Evolutionary conservation across 306 rosid genomes (phyloP), one percentile per base, ranked within the genome.

Genomic region (Vachellia pachyceras): DNA sequence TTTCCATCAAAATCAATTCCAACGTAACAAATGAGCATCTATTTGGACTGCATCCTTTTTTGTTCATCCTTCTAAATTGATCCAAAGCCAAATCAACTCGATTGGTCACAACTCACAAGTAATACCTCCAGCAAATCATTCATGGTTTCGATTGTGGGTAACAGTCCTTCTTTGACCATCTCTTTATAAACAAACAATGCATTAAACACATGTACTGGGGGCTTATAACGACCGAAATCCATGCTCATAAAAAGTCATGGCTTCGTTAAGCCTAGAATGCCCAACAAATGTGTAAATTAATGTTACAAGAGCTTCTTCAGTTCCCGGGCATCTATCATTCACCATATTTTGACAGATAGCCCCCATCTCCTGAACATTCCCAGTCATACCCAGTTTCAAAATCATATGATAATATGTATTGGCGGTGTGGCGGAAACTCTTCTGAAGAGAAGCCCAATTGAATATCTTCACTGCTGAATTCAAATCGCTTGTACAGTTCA

Each of bases 141-240:
- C 88, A 95, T 84, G 63, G 96, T 93, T 11, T 90, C 87, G 37
- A 90, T 79, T 6, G 78, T 87, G 11, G 99, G 99, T 11, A 86
- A 60, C 36, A 85, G 64, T 63, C 97, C 92, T 8, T 89, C 87
- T 79, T 90, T 93, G 83, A 95, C 93, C 86, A 95, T 90, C 87
- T 95, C 99, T 66, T 95, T 95, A 82, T 95, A 95, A 79, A 93
- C 91, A 78, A 90, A 90, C 84, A 95, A 76, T 2, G 88, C 85
- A 3, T 95, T 89, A 76, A 86, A 90, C 76, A 85, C 85, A 40
- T 89, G 90, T 70, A 85, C 35, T 0, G 92, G 83, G n/a, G 91
- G 90, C 82, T 77, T 90, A 83, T 60, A 84, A 54, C 89, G 87
- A 80, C 88, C 88, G 68, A 77, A 85, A 67, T 83, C 86, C 92